These are phyloP conservation scores for Phytophthora niederhauseri DNA, from an alignment of 352 stramenopile species.

Conservation along the genomic window DNA sequence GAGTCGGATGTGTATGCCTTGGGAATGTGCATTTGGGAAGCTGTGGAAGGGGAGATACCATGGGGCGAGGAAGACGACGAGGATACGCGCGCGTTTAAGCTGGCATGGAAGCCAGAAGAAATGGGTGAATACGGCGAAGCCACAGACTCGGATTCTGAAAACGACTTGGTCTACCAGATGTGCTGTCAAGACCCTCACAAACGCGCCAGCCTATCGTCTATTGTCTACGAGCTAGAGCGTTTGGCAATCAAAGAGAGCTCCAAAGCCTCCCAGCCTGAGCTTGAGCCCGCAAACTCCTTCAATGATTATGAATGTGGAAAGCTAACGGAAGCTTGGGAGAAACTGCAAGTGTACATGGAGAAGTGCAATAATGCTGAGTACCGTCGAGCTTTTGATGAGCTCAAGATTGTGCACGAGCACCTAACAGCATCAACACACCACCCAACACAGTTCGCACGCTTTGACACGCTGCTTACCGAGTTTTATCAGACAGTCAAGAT, in stretches of 20 bases:
- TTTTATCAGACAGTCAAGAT: not conserved
- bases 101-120: not conserved
- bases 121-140: not conserved
- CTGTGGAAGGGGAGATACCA: slow-evolving; percentile 3
- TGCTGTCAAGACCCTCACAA: slow-evolving; percentile 1
- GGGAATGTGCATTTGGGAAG: slow-evolving; percentile 28
- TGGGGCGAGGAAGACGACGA: not conserved
- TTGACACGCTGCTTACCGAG: not conserved
- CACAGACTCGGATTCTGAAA: not conserved
- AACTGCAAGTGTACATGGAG: not conserved
- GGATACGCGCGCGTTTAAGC: not conserved
- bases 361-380: not conserved
- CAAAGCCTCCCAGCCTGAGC: not conserved
- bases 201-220: slow-evolving; percentile 1
- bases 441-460: not conserved
- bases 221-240: not conserved
- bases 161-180: slow-evolving; percentile 1
- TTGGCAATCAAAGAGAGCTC: not conserved
- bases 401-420: not conserved
- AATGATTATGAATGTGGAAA: not conserved
- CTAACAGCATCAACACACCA: not conserved
- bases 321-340: not conserved
- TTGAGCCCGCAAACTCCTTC: not conserved
- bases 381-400: not conserved
- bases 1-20: slow-evolving; percentile 22